Conservation (phyloP, 176 grass and related monocot species). For the Tillandsia leiboldiana region DNA sequence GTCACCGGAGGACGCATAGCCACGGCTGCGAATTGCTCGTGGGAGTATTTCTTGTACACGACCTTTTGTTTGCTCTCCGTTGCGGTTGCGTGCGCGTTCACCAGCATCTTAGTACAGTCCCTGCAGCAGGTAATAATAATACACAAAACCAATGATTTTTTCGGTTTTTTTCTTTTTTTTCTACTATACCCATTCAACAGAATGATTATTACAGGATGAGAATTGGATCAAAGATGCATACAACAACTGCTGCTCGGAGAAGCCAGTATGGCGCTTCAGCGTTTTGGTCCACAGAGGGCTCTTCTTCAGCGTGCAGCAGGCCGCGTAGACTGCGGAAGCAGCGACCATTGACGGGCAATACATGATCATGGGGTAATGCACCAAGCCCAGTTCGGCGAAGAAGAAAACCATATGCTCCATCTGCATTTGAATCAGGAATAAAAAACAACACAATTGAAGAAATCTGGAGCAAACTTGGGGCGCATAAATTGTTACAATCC, state of each 20-base stretch:
- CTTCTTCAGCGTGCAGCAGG: slow-evolving; percentile 67
- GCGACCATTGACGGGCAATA: slow-evolving; percentile 61
- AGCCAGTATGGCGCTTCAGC: slow-evolving; percentile 61
- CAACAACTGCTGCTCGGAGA: slow-evolving; percentile 50
- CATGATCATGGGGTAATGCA: slow-evolving; percentile 59
- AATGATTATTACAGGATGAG: background rate
- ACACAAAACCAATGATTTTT: background rate
- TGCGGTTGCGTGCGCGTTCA: slow-evolving; percentile 23
- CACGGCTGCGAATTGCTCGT: slow-evolving; percentile 26
- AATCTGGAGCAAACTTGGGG: background rate
- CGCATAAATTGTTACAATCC: background rate
- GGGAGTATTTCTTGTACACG: slow-evolving; percentile 40
- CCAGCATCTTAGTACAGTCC: slow-evolving; percentile 23
- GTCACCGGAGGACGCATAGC: slow-evolving; percentile 4
- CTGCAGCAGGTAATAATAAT: slow-evolving; percentile 11
- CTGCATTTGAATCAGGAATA: slow-evolving; percentile 31
- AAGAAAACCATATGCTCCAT: slow-evolving; percentile 89
- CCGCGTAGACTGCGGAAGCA: slow-evolving; percentile 74
- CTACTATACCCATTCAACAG: too few species aligned
- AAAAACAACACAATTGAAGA: slow-evolving; percentile 2
- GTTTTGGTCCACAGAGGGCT: slow-evolving; percentile 76
- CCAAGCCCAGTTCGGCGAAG: slow-evolving; percentile 66
- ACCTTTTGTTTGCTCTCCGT: slow-evolving; percentile 25
- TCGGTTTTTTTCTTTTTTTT: too few species aligned
- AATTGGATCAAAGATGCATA: slow-evolving; percentile 26